Base-by-base conservation (phyloP, 805 yeast genomes). In the Kodamaea jinghongensis region DNA sequence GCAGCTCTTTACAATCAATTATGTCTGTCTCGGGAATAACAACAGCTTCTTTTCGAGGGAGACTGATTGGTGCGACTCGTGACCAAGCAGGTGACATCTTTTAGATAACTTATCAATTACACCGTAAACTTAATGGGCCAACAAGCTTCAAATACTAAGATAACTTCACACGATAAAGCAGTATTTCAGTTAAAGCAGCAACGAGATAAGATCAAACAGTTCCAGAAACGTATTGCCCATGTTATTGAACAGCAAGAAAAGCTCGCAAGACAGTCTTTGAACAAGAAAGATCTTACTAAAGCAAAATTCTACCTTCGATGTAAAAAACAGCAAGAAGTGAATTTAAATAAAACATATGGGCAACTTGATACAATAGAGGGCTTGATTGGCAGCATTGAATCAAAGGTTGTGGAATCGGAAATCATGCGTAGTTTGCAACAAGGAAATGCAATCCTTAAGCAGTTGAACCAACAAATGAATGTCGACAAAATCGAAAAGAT, bases 151-250 rank as follows among this genome's bases (percentile, higher is more conserved):
- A 72, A 75, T 37, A 76, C 79, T 1, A 81, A 78, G 54, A 79
- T 91, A 13, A 87, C 96, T 5, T 72, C 81, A 27, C 90, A 89
- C 50, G 99, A 93, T 55, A 77, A 71, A 54, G 96, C 97, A 0
- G 76, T 93, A 8, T 71, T 88, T 47, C 93, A 90, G 55, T 71
- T 93, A 50, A 93, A 93, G 58, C 67, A 85, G 28, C 97, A 95
- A 51, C 71, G 96, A 44, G 99, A 93, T 61, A 83, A 82, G 47
- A 71, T 93, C 15, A 77, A 77, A 49, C 86, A 83, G 58, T 86
- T 89, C 47, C 85, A 80, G 51, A 66, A 66, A 33, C 76, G 78
- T 44, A 74, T 90, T 27, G 67, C 69, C 20, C 59, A 63, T 0
- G 75, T 86, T 3, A 74, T 87, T 12, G 70, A 67, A 8, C 67